Conservation (phyloP, 164 flowering plant species). For the Nymphaea colorata region DNA sequence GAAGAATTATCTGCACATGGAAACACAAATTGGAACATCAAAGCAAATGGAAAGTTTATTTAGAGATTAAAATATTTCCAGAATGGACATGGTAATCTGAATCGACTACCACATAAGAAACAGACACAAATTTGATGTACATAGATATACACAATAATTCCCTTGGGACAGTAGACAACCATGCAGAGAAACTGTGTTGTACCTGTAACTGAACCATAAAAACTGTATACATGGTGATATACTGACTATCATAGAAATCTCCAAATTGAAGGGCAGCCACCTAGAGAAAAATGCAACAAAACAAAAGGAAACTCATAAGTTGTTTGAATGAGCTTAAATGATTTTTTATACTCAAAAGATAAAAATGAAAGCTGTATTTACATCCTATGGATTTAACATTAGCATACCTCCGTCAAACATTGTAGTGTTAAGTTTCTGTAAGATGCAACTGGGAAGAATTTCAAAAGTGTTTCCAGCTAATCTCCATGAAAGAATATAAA, state of each 20-base stretch:
- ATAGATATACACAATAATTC: too few relatives aligned
- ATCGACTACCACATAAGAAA: not conserved
- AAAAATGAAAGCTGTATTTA: not conserved
- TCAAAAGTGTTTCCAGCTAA: constrained; percentile 88
- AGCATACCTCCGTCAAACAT: constrained; percentile 82
- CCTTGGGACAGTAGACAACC: too few relatives aligned
- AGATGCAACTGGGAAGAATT: constrained; percentile 66
- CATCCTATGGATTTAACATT: not conserved
- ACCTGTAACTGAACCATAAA: constrained; percentile 96
- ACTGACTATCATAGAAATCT: constrained; percentile 66
- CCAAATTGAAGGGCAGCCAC: constrained; percentile 89
- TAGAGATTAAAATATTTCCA: not conserved
- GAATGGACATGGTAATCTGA: not conserved
- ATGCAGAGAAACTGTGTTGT: not conserved
- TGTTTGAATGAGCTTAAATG: not conserved
- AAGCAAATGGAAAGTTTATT: too few relatives aligned
- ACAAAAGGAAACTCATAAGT: not conserved
- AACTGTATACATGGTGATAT: constrained; percentile 65
- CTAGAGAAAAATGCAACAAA: constrained; percentile 21
- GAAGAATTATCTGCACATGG: constrained; percentile 52
- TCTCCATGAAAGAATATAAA: not conserved
- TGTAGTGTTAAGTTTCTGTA: constrained; percentile 92
- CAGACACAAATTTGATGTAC: not conserved
- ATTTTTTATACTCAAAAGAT: not conserved
- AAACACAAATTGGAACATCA: not conserved